Percentiles rank a stretch among this genome's conserved stretches.
Conservation (phyloP, 2,329 filamentous ascomycete genomes). For the Stagonosporopsis tanaceti region DNA sequence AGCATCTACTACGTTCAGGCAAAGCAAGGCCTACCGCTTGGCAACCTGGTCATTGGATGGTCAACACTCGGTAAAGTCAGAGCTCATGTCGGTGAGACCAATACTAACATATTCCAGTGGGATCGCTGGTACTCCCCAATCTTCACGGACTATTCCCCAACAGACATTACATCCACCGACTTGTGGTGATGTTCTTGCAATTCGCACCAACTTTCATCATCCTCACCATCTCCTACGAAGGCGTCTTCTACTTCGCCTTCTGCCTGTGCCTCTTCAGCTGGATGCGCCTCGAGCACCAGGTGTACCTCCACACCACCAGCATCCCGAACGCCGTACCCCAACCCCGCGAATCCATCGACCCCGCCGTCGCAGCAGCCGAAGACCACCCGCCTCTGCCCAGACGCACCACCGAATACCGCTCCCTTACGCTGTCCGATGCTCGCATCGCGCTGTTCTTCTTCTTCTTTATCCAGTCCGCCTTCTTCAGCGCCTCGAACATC, state of each 20-base stretch:
- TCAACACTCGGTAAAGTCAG: constrained; percentile 70
- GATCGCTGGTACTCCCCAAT: constrained; percentile 80
- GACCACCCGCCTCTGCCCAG: constrained; percentile 42
- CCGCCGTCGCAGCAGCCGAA: constrained; percentile 51
- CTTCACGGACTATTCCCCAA: constrained; percentile 82
- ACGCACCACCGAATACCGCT: constrained; percentile 61
- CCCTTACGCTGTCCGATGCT: constrained; percentile 81
- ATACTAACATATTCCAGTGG: constrained; percentile 60
- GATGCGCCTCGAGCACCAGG: constrained; percentile 88
- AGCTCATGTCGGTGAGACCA: neutral
- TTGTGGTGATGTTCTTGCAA: constrained; percentile 88
- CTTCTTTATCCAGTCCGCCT: constrained; percentile 90
- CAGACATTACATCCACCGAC: constrained; percentile 86
- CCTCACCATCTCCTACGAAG: constrained; percentile 96
- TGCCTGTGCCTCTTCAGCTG: constrained; percentile 82
- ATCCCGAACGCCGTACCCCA: constrained; percentile 19
- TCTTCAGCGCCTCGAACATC: constrained; percentile 96
- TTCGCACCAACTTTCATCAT: constrained; percentile 95
- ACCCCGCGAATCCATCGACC: constrained; percentile 40
- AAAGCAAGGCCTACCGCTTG: constrained; percentile 81
- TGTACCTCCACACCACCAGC: constrained; percentile 59
- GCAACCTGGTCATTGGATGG: constrained; percentile 90
- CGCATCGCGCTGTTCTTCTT: constrained; percentile 95
- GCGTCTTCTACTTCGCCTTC: constrained; percentile 93
- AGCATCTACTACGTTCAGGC: constrained; percentile 86